These are phyloP conservation scores for Zygoascus biomembranicola DNA, from an alignment of 805 yeast species.

Conservation along the genomic window DNA sequence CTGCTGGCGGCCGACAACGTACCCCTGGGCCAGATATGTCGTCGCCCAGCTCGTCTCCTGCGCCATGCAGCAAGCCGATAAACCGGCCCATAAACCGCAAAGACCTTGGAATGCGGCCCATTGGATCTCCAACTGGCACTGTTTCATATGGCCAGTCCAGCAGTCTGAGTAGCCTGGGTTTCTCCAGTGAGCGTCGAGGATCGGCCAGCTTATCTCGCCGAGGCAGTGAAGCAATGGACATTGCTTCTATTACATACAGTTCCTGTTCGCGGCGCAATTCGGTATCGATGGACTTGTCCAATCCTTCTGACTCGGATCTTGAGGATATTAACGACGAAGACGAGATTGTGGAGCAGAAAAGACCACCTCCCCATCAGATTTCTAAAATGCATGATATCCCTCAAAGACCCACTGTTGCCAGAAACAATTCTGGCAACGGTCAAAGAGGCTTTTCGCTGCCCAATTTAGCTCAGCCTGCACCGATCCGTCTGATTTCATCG, in stretches of 20 bases:
- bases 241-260: not conserved
- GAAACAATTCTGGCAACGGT: not conserved
- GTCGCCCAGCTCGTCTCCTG: not conserved
- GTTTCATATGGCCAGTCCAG: not conserved
- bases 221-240: not conserved
- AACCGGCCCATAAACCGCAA: not conserved
- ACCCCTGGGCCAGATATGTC: not conserved
- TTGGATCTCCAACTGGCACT: not conserved
- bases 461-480: conserved; percentile 1
- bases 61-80: not conserved
- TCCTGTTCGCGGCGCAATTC: not conserved
- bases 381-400: not conserved
- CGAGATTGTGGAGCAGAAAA: not conserved
- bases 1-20: not conserved
- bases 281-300: not conserved
- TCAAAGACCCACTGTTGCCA: not conserved
- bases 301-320: not conserved
- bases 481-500: conserved; percentile 9
- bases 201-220: not conserved
- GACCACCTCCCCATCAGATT: not conserved
- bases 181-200: not conserved
- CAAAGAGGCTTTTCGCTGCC: not conserved
- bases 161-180: not conserved
- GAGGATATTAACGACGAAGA: not conserved
- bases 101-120: not conserved